Evolutionary conservation across 331 rosid species (phyloP), one percentile per base, ranked within the genome.

Genomic region (Erythrophleum ivorense): DNA sequence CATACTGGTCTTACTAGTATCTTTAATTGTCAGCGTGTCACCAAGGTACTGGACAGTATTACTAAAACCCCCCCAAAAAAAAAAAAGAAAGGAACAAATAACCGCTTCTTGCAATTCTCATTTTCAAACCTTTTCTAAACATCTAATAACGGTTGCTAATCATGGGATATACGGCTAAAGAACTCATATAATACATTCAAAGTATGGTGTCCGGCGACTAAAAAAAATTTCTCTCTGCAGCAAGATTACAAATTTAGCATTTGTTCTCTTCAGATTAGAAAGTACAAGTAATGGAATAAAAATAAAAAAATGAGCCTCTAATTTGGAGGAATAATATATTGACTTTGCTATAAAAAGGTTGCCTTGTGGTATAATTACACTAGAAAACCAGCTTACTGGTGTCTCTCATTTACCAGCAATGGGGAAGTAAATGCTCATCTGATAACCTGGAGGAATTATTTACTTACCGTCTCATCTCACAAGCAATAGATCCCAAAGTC

Each of bases 321-420:
- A 34, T 41, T 46, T n/a, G 52, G 71, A 76, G 80, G 82, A 43
- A 48, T 8, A 50, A 55, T 54, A 21, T 63, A 43, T 65, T 34
- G 67, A 71, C 50, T 76, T 74, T 41, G 9, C 83, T 82, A 71
- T 79, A 55, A 16, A 70, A 18, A 60, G 45, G 53, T 52, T 76
- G 24, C 50, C 77, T 49, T 21, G 73, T 48, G 75, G 83, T 53
- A 76, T 86, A 79, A 84, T 85, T 85, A 85, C 88, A 87, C 10
- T 16, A 31, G 83, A 52, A 66, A 65, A 75, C 62, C 63, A 76
- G 43, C 68, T 57, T 71, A 80, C 80, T 40, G 46, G 78, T 57
- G 73, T 69, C 75, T 31, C 79, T 67, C 83, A 73, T 81, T 76
- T 52, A 75, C 69, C 41, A 71, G 80, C 83, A 71, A 57, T 38